Conservation (phyloP, 768 basidiomycete species). For the Rickenella mellea region DNA sequence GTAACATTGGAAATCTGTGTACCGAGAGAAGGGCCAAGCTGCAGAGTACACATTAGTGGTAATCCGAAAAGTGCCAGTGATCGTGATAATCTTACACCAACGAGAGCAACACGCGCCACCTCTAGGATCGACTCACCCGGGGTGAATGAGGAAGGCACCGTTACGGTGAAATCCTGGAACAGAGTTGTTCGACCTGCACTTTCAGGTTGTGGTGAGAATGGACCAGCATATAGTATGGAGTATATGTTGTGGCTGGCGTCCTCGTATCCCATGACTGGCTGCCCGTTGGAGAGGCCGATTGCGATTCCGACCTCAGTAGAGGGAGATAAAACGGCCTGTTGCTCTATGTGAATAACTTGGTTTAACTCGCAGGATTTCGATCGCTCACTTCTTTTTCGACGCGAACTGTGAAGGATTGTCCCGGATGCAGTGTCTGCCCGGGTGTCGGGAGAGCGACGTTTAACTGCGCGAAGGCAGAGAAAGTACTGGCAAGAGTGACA, state of each 20-base stretch:
- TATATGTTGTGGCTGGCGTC: too few species aligned
- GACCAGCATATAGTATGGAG: slow-evolving; percentile 42
- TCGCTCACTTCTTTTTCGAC: slow-evolving; percentile 37
- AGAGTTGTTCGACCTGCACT: slow-evolving; percentile 7
- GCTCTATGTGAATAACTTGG: too few species aligned
- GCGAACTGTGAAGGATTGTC: slow-evolving; percentile 31
- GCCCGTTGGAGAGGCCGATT: not conserved
- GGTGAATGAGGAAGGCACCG: slow-evolving; percentile 19
- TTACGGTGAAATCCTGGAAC: slow-evolving; percentile 32
- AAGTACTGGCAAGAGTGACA: slow-evolving; percentile 19
- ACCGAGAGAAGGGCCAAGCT: too few species aligned
- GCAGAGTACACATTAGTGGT: too few species aligned
- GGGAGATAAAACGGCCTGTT: too few species aligned
- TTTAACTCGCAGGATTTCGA: too few species aligned
- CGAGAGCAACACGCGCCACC: slow-evolving; percentile 26
- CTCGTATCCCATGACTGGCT: too few species aligned
- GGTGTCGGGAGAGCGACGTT: slow-evolving; percentile 31
- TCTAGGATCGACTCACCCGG: slow-evolving; percentile 25
- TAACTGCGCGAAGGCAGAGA: slow-evolving; percentile 31
- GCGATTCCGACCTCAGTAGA: slow-evolving; percentile 1
- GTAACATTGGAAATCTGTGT: too few species aligned
- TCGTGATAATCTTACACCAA: slow-evolving; percentile 37
- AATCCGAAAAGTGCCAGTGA: too few species aligned
- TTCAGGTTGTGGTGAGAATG: slow-evolving; percentile 24
- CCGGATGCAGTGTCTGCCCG: slow-evolving; percentile 24